Percentiles rank a stretch among this genome's conserved stretches.
These are phyloP conservation scores for Apiospora malaysiana DNA, from an alignment of 2,329 filamentous ascomycete species.

Conservation along the genomic window DNA sequence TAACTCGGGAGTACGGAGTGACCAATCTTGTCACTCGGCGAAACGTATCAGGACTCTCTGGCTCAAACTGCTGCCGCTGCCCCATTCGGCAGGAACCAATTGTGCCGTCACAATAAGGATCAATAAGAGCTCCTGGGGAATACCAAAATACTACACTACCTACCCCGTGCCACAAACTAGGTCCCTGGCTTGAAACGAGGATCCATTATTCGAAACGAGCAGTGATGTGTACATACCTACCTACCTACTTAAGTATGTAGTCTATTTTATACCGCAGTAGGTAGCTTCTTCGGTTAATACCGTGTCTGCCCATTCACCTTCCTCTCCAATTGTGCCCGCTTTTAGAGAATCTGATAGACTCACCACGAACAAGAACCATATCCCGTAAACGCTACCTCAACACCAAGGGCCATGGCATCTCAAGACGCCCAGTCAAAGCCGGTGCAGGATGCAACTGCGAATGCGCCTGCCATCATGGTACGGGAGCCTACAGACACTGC, in stretches of 20 bases:
- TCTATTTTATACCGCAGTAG: background rate
- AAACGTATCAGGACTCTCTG: conserved; percentile 12
- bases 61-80: background rate
- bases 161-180: background rate
- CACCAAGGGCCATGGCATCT: background rate
- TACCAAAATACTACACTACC: background rate
- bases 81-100: conserved; percentile 6
- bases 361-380: background rate
- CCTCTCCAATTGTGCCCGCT: background rate
- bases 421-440: conserved; percentile 4
- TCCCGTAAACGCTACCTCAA: background rate
- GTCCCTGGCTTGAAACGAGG: background rate
- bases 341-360: background rate
- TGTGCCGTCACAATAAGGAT: background rate
- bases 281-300: background rate
- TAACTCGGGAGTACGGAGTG: background rate
- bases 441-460: background rate
- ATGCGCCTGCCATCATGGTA: background rate
- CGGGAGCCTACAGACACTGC: background rate
- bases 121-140: background rate
- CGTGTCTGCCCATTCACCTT: background rate
- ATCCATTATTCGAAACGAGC: conserved; percentile 9
- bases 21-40: background rate
- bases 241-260: too few species aligned
- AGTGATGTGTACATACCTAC: too few species aligned